These are phyloP conservation scores for Saccharomyces jurei DNA, from an alignment of 805 yeast species.

Conservation along the genomic window DNA sequence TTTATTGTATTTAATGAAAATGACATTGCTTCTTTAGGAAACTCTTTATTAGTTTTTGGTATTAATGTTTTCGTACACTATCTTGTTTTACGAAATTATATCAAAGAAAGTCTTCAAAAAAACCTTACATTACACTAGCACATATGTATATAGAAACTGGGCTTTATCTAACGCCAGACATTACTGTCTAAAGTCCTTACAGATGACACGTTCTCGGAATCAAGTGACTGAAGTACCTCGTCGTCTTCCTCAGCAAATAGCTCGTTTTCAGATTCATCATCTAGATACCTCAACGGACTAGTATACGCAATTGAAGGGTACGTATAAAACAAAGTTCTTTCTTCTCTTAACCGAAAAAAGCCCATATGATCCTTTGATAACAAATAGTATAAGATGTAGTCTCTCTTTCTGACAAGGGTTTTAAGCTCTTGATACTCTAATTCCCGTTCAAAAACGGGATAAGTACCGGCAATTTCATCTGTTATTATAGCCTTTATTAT, in stretches of 20 bases:
- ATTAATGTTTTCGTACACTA: neutral
- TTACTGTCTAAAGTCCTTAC: neutral
- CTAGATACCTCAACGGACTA: constrained; percentile 6
- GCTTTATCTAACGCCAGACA: neutral
- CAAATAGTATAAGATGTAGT: constrained; percentile 17
- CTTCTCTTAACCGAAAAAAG: constrained; percentile 18
- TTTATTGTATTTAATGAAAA: neutral
- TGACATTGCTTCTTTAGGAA: neutral
- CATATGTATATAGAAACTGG: neutral
- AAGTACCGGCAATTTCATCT: constrained; percentile 9
- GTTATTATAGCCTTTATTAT: constrained; percentile 13
- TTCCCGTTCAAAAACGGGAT: constrained; percentile 18
- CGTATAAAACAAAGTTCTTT: constrained; percentile 14
- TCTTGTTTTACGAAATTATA: neutral
- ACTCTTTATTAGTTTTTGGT: neutral
- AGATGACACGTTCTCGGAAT: neutral
- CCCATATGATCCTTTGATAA: constrained; percentile 22
- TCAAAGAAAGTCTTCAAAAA: neutral
- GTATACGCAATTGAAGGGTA: constrained; percentile 15
- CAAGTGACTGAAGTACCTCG: neutral
- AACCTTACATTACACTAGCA: no score
- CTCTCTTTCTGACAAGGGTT: constrained; percentile 5
- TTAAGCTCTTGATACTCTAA: constrained; percentile 19
- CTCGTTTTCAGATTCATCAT: neutral
- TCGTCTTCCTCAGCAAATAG: neutral